Base-by-base conservation (phyloP, 306 rosid genomes). In the Dryas drummondii region DNA sequence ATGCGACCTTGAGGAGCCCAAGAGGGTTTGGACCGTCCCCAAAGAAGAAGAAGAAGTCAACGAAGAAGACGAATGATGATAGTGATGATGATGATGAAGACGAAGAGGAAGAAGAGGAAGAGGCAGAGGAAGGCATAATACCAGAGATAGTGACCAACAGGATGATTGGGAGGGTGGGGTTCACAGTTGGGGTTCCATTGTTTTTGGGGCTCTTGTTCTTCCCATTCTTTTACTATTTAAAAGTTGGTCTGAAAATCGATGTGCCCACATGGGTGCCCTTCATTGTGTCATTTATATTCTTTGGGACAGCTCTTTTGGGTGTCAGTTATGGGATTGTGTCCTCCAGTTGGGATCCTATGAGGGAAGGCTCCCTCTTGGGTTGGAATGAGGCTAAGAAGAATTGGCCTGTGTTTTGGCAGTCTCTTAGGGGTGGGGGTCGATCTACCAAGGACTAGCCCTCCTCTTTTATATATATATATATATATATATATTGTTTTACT, bases 301-400 rank as follows among this genome's bases (percentile, higher is more conserved):
- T 88, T 77, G 98, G 96, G 32, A 87, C 98, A 45, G 97, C 97
- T 9, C 72, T 94, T n/a, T 74, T 87, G 51, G 98, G 97, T 4
- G 97, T 94, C 56, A 94, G 98, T 79, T 94, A 94, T 81, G 98
- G 97, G 75, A 94, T 91, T 82, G 98, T 90, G 75, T 94, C 98
- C 82, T 82, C 96, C 40, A 91, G 97, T 65, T 91, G 97, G 97
- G 94, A 87, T 76, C 98, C 96, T 16, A 10, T 84, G 55, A 89
- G 91, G 76, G 91, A 84, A 79, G 96, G 92, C 1, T 83, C 94
- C 4, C 71, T 89, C 50, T 72, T 85, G 85, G 94, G 89, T 4
- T 89, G 92, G 98, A 88, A 72, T 59, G 90, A 88, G 68, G 96
- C 94, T 72, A 82, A 76, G 49, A 91, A 87, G 78, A 91, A 91